Base-by-base conservation (phyloP, 164 flowering plant species). In the Nymphaea colorata region DNA sequence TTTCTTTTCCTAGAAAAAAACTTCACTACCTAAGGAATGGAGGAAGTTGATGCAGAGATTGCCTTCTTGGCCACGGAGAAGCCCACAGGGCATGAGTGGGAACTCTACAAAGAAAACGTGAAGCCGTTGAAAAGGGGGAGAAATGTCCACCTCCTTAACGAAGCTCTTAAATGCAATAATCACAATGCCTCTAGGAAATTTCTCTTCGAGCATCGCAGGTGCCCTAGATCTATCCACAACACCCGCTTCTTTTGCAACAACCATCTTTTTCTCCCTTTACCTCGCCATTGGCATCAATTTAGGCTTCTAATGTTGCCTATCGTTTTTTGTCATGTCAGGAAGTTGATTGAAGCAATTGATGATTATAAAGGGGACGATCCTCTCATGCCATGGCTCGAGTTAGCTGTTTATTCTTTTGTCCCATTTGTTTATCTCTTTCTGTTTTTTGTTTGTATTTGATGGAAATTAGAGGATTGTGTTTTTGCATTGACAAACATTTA, bases 61-160 rank as follows among this genome's bases (percentile, higher is more conserved):
- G 82, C 73, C 78, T 92, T 92, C 71, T 82, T 92, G 10, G 72
- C 72, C 8, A 83, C 92, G 4, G 83, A 85, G 12, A 70, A 79
- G 57, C 73, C 76, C 68, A 89, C 83, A 0, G 89, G 94, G 5
- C 74, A 85, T 77, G 96, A 89, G 64, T 93, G 98, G 98, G 98
- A 93, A 53, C 78, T 88, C 45, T 88, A 80, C 81, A 91, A 91
- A 71, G 98, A 93, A 76, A 93, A 93, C 72, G 95, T 91, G 5
- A 82, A 86, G 68, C 97, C 98, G 4, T 67, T 91, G 79, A 93
- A 93, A 80, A 83, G 97, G 76, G 97, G 98, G 4, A 84, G 97
- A 7, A 87, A 91, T 36, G 80, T 91, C 18, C 41, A 42, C n/a
- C 74, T 89, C 63, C 75, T 93, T 4, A 93, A 93, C 74, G 64